Evolutionary conservation across 768 basidiomycete genomes (phyloP), one percentile per base, ranked within the genome.

Genomic region (Boletus reticulatus): DNA sequence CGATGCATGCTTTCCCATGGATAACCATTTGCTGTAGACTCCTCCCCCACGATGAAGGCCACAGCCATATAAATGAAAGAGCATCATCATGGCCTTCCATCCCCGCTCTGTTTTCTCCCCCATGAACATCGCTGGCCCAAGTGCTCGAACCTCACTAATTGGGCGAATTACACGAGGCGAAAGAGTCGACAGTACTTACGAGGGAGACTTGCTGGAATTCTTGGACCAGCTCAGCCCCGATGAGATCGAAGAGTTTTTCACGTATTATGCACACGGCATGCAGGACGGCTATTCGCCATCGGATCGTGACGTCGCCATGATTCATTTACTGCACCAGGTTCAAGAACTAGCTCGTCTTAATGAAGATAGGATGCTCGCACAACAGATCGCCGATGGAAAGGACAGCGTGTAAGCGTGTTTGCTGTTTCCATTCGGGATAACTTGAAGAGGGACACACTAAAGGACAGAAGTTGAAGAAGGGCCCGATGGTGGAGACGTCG

Each of bases 281-380:
- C 46, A 32, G 24, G 13, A 5, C 7, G 61, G 62, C 8, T 27
- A 45, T 10, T 36, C 13, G 1, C 44, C 64, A 20, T 58, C 62
- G 1, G 69, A 72, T 49, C 59, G 51, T 7, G 70, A 72, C 10
- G 8, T 66, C 1, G 68, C 69, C 0, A 57, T 68, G 53, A 59
- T 53, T n/a, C 36, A 62, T 36, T 59, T 70, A 16, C 39, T 70
- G 4, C 61, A 65, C 27, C 68, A 74, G 19, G 63, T 60, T 3
- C 59, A 39, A 22, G 55, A 43, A 12, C 39, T 68, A 31, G 57
- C 53, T 5, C 12, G 31, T 20, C 27, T 69, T 19, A 34, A 64
- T 31, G 43, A 63, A n/a, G 73, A 72, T 20, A 55, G 54, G 38
- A 37, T 38, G 8, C 19, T 71, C 43, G 72, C 71, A 4, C 56